These are phyloP conservation scores for Coemansia sp. DNA, from an alignment of 192 early-diverging fungal genomes.

Conservation along the genomic window DNA sequence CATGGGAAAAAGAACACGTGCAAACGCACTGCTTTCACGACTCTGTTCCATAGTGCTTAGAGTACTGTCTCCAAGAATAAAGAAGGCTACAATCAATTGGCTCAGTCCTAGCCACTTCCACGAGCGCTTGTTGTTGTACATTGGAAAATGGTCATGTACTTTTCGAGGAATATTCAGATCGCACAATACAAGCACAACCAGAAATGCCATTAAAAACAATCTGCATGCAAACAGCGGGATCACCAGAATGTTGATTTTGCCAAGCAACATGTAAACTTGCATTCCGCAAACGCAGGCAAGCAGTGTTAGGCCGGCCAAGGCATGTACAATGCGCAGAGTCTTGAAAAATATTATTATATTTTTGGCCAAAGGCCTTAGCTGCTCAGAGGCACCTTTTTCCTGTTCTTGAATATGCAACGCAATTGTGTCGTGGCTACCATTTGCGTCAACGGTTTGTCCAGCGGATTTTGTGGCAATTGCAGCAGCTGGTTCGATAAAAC, in stretches of 20 bases:
- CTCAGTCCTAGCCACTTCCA: slow-evolving; percentile 42
- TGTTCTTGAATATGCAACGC: neutral
- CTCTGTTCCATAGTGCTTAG: slow-evolving; percentile 20
- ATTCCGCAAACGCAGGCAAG: slow-evolving; percentile 28
- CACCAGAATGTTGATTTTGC: slow-evolving; percentile 16
- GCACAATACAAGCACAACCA: slow-evolving; percentile 32
- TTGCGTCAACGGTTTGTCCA: no score
- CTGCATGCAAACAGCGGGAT: slow-evolving; percentile 44
- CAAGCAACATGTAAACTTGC: slow-evolving; percentile 39
- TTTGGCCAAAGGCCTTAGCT: slow-evolving; percentile 7
- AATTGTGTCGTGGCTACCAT: neutral
- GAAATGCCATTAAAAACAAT: slow-evolving; percentile 22
- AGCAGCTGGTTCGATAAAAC: neutral
- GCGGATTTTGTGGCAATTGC: neutral
- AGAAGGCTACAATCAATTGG: slow-evolving; percentile 35
- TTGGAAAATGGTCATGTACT: slow-evolving; percentile 34
- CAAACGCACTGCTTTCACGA: slow-evolving; percentile 9
- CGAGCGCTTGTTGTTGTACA: slow-evolving; percentile 32
- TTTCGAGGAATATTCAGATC: slow-evolving; percentile 24
- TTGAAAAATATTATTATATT: neutral
- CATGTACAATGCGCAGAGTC: slow-evolving; percentile 22
- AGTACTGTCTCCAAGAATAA: slow-evolving; percentile 37
- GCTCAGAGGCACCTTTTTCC: neutral
- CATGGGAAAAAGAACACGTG: slow-evolving; percentile 28
- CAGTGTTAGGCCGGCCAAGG: slow-evolving; percentile 12